Evolutionary conservation across 2,329 filamentous ascomycete species (phyloP).

Genomic region (Grosmannia penicillata): DNA sequence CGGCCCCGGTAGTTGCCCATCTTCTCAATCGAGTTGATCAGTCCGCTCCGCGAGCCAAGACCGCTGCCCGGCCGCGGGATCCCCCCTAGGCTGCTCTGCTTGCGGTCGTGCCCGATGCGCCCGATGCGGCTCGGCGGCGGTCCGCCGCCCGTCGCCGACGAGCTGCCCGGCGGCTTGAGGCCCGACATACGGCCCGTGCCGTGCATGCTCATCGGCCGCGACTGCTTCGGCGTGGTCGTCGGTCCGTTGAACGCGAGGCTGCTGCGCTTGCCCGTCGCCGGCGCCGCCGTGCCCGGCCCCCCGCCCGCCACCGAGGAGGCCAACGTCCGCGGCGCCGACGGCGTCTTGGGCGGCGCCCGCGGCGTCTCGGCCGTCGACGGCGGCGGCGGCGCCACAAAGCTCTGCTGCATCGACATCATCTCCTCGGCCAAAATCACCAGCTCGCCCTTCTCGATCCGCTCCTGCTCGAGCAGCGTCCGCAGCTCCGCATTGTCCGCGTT

Average conservation of each 20-base stretch:
- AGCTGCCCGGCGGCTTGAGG: slow-evolving; percentile 43
- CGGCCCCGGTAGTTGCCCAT: slow-evolving; percentile 55
- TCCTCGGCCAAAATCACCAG: slow-evolving; percentile 70
- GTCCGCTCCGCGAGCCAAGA: slow-evolving; percentile 37
- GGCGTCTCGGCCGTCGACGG: background rate
- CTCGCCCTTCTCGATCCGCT: slow-evolving; percentile 73
- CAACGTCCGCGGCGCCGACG: slow-evolving; percentile 5
- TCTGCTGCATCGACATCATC: slow-evolving; percentile 56
- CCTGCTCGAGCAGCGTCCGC: slow-evolving; percentile 50
- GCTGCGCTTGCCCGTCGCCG: slow-evolving; percentile 9
- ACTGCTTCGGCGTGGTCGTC: slow-evolving; percentile 11
- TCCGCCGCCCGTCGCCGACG: slow-evolving; percentile 11
- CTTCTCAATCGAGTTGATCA: slow-evolving; percentile 76
- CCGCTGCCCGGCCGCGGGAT: slow-evolving; percentile 35
- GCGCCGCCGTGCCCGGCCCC: slow-evolving; percentile 9
- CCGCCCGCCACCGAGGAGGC: slow-evolving; percentile 6
- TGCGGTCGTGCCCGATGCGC: slow-evolving; percentile 28
- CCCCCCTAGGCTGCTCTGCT: slow-evolving; percentile 24
- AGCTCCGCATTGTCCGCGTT: slow-evolving; percentile 55
- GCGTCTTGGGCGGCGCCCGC: background rate
- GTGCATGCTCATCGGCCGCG: slow-evolving; percentile 10
- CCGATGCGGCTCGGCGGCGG: slow-evolving; percentile 31
- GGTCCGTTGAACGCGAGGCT: slow-evolving; percentile 11
- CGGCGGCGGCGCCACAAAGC: slow-evolving; percentile 24
- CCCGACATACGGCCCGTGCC: slow-evolving; percentile 25